These are phyloP conservation scores for Candida saitoana DNA, from an alignment of 805 yeast species.

Conservation along the genomic window DNA sequence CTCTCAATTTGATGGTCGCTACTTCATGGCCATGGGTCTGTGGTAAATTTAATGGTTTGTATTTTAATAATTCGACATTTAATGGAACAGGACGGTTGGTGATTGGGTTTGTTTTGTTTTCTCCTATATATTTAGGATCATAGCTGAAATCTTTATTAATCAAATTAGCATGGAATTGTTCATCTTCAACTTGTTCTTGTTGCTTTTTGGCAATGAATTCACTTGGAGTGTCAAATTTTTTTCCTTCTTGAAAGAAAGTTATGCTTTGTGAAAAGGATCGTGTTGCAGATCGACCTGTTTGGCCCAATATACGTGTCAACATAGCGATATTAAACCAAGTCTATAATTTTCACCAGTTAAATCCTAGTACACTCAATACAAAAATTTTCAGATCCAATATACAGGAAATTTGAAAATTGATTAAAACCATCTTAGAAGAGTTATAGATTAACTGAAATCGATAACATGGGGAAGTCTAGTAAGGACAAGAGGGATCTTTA, in stretches of 20 bases:
- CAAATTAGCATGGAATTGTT: constrained; percentile 24
- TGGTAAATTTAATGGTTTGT: constrained; percentile 71
- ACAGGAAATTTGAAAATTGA: background rate
- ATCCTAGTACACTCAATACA: background rate
- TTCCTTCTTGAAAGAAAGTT: background rate
- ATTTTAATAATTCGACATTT: constrained; percentile 75
- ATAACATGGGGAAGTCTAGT: constrained; percentile 91
- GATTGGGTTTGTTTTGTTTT: constrained; percentile 16
- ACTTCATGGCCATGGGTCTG: constrained; percentile 68
- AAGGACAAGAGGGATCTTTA: constrained; percentile 92
- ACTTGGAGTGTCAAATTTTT: constrained; percentile 24
- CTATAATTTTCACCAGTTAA: background rate
- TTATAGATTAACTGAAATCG: too few relatives aligned
- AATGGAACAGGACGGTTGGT: constrained; percentile 67
- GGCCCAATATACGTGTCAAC: background rate
- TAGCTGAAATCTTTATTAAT: constrained; percentile 24
- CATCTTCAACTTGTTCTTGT: constrained; percentile 21
- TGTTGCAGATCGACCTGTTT: constrained; percentile 2
- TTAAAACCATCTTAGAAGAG: background rate
- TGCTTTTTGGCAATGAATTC: constrained; percentile 28
- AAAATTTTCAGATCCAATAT: background rate
- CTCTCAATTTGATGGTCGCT: constrained; percentile 71
- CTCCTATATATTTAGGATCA: constrained; percentile 27
- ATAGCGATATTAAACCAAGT: background rate
- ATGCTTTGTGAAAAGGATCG: constrained; percentile 7